Evolutionary conservation across 2,329 filamentous ascomycete species (phyloP), one percentile per base, ranked within the genome.

Genomic region (Colletotrichum costaricense): DNA sequence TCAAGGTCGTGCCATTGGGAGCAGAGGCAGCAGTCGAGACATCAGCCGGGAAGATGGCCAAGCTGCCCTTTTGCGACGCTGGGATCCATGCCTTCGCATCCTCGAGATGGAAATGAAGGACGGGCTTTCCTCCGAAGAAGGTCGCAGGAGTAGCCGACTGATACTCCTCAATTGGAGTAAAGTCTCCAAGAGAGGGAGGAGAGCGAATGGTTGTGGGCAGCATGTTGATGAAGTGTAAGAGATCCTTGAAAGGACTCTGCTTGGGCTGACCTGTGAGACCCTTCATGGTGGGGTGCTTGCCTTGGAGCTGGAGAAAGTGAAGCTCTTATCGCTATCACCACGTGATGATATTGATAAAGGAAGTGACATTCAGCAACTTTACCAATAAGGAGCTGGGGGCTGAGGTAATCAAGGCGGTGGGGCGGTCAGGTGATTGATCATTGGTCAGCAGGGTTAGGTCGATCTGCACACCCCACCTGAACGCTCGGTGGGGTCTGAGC

Each of bases 61-160:
- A 83, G 67, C 83, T 83, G 52, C 86, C 86, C 28, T 87, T 82
- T 77, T 93, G 89, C 54, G 87, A 85, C 46, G 83, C 85, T 30
- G 89, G 85, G 24, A 92, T 84, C 78, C 89, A 88, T 3, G 92
- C 89, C 52, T 89, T 91, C 68, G 90, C 86, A 71, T 86, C 84
- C 14, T 85, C 77, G 52, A 88, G 86, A 78, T 92, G 89, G 76
- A 89, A 89, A 82, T 95, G 90, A 4, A 95, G 88, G 56, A 95
- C 88, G 1, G 93, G 91, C 78, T 93, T 94, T 33, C 89, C 90
- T 77, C 88, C 89, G 77, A 92, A 92, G 83, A 95, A 96, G 55
- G 89, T 92, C 71, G 87, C 86, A 1, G 94, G 94, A 1, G 94
- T 96, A 78, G 92, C 90, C 65, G 91, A 86, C 80, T 94, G 90